Evolutionary conservation across 305 asterid species (phyloP), one percentile per base, ranked within the genome.

Genomic region (Striga hermonthica): DNA sequence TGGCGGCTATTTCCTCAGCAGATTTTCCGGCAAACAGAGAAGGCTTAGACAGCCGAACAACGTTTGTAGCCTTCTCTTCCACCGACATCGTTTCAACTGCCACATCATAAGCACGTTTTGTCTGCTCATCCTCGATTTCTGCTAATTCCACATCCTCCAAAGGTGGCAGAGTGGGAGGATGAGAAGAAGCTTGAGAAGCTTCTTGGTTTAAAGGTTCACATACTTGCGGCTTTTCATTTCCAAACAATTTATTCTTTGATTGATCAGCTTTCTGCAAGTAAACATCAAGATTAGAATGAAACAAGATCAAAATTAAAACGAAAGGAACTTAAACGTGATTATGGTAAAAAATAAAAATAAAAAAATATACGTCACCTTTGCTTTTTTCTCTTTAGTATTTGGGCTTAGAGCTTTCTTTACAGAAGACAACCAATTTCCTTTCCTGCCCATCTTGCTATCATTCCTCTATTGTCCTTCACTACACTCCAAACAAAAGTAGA

Each of bases 351-450:
- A n/a, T n/a, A n/a, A n/a, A n/a, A n/a, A n/a, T n/a, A n/a, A n/a
- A 4, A 8, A 39, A 39, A 8, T 39, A 4, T 39, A 64, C 52
- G 69, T 59, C 69, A 87, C 89, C 86, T 80, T 79, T 65, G 73
- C 71, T 62, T 77, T 81, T 75, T 81, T 82, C 58, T 47, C 82
- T 82, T 85, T 86, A 35, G 90, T 80, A 66, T 78, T 78, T 11
- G 96, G 91, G 76, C 88, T 87, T 62, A 92, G 79, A 73, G 81
- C 97, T 82, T 87, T 89, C 84, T 87, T 92, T 35, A 92, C 85
- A 3, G 97, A 86, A 65, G 95, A 86, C 69, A 92, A 79, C 98
- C 98, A 92, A 79, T 83, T 79, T 76, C 95, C 88, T 83, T 86
- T 89, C 84, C 79, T 84, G 61, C 89, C 95, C 97, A 92, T 92